phyloP scores from a whole-genome alignment of 2,329 filamentous ascomycete species.

The Cryphonectria japonica region DNA sequence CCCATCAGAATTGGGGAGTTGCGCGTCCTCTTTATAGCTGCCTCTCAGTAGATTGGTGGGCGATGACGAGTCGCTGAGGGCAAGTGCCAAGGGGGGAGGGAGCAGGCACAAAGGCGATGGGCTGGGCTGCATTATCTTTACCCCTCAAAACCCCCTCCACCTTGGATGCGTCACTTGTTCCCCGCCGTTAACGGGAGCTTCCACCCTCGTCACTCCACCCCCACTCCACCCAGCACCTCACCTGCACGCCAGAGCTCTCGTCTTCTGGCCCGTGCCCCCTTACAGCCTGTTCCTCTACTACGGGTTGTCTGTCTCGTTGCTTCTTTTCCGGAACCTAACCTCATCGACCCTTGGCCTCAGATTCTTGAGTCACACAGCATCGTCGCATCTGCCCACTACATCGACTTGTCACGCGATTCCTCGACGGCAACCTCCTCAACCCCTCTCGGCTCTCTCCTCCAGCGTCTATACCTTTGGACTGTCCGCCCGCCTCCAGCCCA shows the following conservation, averaged over 20 bases:
- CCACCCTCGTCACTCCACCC: slow-evolving; percentile 8
- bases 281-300: neutral
- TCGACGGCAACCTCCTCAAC: neutral
- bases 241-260: neutral
- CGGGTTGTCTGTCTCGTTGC: neutral
- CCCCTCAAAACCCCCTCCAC: slow-evolving; percentile 12
- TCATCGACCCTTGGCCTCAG: neutral
- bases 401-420: slow-evolving; percentile 20
- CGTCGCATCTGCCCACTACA: slow-evolving; percentile 2
- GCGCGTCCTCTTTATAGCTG: neutral
- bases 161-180: neutral
- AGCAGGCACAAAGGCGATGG: neutral
- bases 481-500: neutral
- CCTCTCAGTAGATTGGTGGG: neutral
- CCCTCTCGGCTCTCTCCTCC: slow-evolving; percentile 10
- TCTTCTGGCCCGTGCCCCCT: neutral
- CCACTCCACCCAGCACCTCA: neutral
- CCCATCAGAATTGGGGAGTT: neutral
- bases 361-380: neutral
- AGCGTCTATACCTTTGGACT: neutral
- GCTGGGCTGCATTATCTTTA: neutral
- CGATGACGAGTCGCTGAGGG: slow-evolving; percentile 3
- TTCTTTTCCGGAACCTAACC: neutral
- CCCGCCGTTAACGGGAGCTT: slow-evolving; percentile 6
- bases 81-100: neutral